phyloP scores from a whole-genome alignment of 371 early-diverging fungal species.

The Smittium mucronatum region DNA sequence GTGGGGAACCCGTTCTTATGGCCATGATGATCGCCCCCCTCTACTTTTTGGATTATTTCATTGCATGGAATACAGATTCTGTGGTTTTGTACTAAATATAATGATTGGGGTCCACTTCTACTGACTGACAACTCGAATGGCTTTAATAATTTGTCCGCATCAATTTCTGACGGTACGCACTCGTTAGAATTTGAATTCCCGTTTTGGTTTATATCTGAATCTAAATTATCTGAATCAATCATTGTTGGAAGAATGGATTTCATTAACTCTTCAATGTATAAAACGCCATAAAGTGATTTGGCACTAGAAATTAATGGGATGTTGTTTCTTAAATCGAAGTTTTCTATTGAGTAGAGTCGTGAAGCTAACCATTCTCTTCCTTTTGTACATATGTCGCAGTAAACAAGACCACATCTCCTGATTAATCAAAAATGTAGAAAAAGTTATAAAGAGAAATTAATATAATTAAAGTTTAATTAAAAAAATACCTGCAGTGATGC shows the following conservation, averaged over 20 bases:
- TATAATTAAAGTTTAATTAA: neutral
- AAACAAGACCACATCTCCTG: constrained; percentile 68
- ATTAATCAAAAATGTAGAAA: neutral
- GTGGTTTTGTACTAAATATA: constrained; percentile 6
- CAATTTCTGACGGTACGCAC: neutral
- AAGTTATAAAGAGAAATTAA: neutral
- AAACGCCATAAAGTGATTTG: neutral
- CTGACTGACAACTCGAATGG: neutral
- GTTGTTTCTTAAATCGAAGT: neutral
- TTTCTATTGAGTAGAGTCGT: constrained; percentile 11
- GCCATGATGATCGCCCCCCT: neutral
- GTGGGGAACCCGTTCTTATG: neutral
- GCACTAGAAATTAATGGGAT: neutral
- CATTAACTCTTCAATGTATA: neutral
- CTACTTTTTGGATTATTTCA: neutral
- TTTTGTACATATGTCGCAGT: constrained; percentile 59
- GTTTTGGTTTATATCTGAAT: neutral
- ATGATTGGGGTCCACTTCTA: neutral
- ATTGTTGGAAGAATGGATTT: neutral
- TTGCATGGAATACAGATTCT: constrained; percentile 1
- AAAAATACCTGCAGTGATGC: constrained; percentile 50
- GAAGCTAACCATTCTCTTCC: constrained; percentile 38
- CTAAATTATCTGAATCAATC: neutral
- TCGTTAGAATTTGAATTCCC: neutral
- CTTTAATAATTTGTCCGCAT: neutral